phyloP scores from a whole-genome alignment of 2,329 filamentous ascomycete genomes.

The Epichloe scottii region DNA sequence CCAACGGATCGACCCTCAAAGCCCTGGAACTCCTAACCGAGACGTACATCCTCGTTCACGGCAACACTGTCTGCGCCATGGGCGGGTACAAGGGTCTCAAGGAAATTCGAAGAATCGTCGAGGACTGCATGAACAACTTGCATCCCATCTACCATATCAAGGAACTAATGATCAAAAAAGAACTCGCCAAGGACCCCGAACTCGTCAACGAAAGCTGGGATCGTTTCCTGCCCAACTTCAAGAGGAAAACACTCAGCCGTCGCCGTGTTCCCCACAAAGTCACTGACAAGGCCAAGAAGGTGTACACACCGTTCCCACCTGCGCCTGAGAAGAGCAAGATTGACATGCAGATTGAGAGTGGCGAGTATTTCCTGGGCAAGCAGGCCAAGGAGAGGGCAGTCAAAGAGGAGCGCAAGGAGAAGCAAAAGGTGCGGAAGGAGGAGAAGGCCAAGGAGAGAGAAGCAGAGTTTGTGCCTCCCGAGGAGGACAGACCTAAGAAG shows the following conservation, averaged over 20 bases:
- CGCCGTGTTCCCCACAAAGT: constrained; percentile 72
- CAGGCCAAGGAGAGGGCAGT: constrained; percentile 77
- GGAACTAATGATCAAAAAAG: constrained; percentile 85
- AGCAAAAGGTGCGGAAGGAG: constrained; percentile 76
- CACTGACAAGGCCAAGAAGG: constrained; percentile 86
- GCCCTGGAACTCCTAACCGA: constrained; percentile 83
- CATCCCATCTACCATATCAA: constrained; percentile 77
- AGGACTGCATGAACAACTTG: constrained; percentile 95
- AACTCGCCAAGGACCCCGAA: constrained; percentile 79
- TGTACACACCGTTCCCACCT: constrained; percentile 94
- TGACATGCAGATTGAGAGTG: constrained; percentile 92
- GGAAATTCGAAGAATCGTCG: constrained; percentile 76
- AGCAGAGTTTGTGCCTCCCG: constrained; percentile 76
- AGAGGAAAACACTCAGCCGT: constrained; percentile 81
- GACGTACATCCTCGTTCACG: constrained; percentile 90
- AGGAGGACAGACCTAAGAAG: constrained; percentile 56
- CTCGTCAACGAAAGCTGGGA: constrained; percentile 88
- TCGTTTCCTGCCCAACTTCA: constrained; percentile 92
- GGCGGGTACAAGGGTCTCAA: constrained; percentile 88
- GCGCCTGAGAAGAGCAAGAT: constrained; percentile 98
- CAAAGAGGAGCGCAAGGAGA: constrained; percentile 69
- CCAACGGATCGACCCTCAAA: constrained; percentile 84
- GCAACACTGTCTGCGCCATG: constrained; percentile 89
- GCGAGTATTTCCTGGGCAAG: constrained; percentile 93
- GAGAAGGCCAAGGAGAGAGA: constrained; percentile 78